phyloP scores from a whole-genome alignment of 495 filamentous ascomycete genomes.

The Penicillium coffeae region DNA sequence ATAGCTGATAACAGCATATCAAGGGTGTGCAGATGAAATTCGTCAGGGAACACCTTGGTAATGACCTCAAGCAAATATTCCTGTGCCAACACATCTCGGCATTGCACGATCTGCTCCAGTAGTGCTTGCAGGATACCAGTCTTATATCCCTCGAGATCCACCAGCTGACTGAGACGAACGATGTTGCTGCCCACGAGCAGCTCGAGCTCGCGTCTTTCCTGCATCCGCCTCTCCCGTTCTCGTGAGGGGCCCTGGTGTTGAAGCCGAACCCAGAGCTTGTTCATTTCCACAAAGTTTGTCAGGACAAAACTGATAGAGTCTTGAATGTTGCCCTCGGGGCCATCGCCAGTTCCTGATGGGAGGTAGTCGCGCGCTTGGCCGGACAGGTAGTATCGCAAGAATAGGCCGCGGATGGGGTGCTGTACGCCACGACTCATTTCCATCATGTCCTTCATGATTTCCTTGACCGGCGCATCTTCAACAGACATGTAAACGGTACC shows the following conservation, averaged over 20 bases:
- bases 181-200: constrained; percentile 94
- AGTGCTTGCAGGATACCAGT: constrained; percentile 83
- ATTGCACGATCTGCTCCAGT: constrained; percentile 95
- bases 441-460: constrained; percentile 99
- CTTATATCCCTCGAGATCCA: constrained; percentile 91
- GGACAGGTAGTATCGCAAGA: constrained; percentile 91
- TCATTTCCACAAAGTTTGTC: constrained; percentile 99
- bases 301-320: constrained; percentile 96
- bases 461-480: constrained; percentile 96
- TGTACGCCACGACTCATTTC: constrained; percentile 98
- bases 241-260: constrained; percentile 97
- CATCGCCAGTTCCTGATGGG: constrained; percentile 76
- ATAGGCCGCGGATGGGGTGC: constrained; percentile 90
- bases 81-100: constrained; percentile 92
- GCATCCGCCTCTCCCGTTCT: constrained; percentile 87
- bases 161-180: constrained; percentile 89
- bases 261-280: constrained; percentile 96
- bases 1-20: constrained; percentile 92
- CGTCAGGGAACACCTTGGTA: constrained; percentile 97
- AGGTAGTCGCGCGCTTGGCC: constrained; percentile 89
- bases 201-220: constrained; percentile 92
- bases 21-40: constrained; percentile 94
- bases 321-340: constrained; percentile 91
- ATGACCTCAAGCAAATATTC: constrained; percentile 98
- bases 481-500: constrained; percentile 99